Evolutionary conservation across 1,139 yeast genomes (phyloP).

Genomic region (Magnusiomyces sp.): DNA sequence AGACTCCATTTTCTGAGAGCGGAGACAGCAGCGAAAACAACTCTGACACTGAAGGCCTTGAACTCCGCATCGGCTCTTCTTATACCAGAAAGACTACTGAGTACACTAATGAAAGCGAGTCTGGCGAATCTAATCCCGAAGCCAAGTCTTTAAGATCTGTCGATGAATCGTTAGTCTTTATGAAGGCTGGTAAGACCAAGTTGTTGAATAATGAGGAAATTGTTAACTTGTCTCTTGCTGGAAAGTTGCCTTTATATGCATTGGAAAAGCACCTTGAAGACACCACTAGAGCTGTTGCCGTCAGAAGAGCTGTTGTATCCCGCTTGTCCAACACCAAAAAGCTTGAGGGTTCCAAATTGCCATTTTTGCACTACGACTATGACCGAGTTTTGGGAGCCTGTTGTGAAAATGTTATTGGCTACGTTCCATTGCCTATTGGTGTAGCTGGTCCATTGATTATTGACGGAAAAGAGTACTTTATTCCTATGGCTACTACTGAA

Average conservation of each 20-base stretch:
- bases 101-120: not conserved
- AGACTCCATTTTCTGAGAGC: slow-evolving; percentile 18
- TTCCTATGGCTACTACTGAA: slow-evolving; percentile 99
- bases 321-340: slow-evolving; percentile 75
- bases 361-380: slow-evolving; percentile 78
- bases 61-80: slow-evolving; percentile 14
- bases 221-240: slow-evolving; percentile 57
- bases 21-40: slow-evolving; percentile 15
- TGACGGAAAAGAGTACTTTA: slow-evolving; percentile 77
- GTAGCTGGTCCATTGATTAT: slow-evolving; percentile 93
- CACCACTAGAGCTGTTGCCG: slow-evolving; percentile 82
- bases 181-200: slow-evolving; percentile 67
- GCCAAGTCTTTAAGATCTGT: slow-evolving; percentile 29
- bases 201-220: slow-evolving; percentile 66
- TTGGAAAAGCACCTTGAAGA: slow-evolving; percentile 85
- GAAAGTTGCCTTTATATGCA: slow-evolving; percentile 86
- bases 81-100: slow-evolving; percentile 10
- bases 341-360: slow-evolving; percentile 61
- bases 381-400: slow-evolving; percentile 97
- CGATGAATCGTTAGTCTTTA: slow-evolving; percentile 53
- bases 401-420: slow-evolving; percentile 97
- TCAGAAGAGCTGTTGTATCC: slow-evolving; percentile 89
- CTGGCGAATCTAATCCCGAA: slow-evolving; percentile 3
- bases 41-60: slow-evolving; percentile 18
- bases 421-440: slow-evolving; percentile 92